phyloP scores from a whole-genome alignment of 2,329 filamentous ascomycete genomes.

The Orbilia ellipsospora region DNA sequence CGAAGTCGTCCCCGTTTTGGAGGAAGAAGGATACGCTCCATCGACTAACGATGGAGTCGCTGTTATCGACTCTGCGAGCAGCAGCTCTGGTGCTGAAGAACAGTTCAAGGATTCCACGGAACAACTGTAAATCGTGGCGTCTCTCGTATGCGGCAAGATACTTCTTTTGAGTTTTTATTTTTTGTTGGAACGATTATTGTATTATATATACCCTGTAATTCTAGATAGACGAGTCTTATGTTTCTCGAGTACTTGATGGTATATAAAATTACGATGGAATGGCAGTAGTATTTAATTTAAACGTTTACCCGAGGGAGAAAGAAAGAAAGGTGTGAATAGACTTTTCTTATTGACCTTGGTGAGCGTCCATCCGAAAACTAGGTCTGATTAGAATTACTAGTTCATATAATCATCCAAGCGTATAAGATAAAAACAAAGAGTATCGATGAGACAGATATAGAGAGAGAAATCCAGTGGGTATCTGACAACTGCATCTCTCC shows the following conservation, averaged over 20 bases:
- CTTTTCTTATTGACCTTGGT: too few species aligned
- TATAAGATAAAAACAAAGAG: neutral
- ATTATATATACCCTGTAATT: slow-evolving; percentile 53
- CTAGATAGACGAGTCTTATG: slow-evolving; percentile 40
- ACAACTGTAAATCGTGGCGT: too few species aligned
- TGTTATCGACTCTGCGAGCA: slow-evolving; percentile 46
- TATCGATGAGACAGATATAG: neutral
- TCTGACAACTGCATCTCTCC: slow-evolving; percentile 2
- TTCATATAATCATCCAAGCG: slow-evolving; percentile 25
- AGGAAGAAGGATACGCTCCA: slow-evolving; percentile 45
- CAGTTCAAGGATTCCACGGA: too few species aligned
- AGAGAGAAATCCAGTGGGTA: slow-evolving; percentile 14
- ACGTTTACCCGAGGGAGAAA: too few species aligned
- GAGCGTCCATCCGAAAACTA: neutral
- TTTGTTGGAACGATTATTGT: slow-evolving; percentile 14
- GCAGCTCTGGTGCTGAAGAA: slow-evolving; percentile 31
- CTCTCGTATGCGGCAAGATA: too few species aligned
- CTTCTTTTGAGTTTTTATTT: neutral
- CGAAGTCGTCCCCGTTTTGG: slow-evolving; percentile 45
- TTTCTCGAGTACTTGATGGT: slow-evolving; percentile 13
- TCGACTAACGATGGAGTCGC: slow-evolving; percentile 48
- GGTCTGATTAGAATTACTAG: slow-evolving; percentile 36
- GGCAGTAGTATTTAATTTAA: neutral
- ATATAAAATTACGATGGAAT: slow-evolving; percentile 34
- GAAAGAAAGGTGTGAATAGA: too few species aligned